These are phyloP conservation scores for Pisolithus tinctorius DNA, from an alignment of 768 basidiomycete species.

Conservation along the genomic window DNA sequence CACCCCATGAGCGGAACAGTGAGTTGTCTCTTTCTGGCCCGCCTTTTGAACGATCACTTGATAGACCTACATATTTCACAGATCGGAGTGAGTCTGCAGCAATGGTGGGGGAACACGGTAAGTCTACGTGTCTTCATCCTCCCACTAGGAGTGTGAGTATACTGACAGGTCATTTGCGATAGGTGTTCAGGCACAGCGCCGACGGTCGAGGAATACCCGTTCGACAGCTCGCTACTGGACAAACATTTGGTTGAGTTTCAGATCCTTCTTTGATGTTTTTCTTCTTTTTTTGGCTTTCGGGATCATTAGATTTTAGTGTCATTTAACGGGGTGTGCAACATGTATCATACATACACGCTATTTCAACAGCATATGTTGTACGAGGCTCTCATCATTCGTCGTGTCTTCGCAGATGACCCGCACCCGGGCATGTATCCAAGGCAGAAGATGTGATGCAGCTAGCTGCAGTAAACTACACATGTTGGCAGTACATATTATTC, in stretches of 20 bases:
- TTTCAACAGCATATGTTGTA: too few species aligned
- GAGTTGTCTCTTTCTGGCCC: not conserved
- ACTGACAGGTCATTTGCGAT: too few species aligned
- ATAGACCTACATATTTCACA: not conserved
- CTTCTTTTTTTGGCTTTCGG: constrained; percentile 3
- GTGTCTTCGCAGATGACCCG: too few species aligned
- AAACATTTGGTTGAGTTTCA: constrained; percentile 16
- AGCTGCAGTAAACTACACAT: too few species aligned
- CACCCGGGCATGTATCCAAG: too few species aligned
- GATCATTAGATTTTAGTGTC: too few species aligned
- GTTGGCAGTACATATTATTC: too few species aligned
- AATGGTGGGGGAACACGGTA: constrained; percentile 26
- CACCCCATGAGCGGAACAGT: constrained; percentile 21
- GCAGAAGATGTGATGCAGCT: too few species aligned
- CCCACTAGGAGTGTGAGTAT: not conserved
- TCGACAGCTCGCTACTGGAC: constrained; percentile 15
- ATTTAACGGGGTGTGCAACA: too few species aligned
- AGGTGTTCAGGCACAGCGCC: constrained; percentile 18
- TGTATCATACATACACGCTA: too few species aligned
- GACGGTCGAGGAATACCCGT: constrained; percentile 22
- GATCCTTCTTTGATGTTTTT: not conserved
- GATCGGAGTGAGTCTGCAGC: constrained; percentile 16
- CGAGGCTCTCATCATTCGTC: too few species aligned
- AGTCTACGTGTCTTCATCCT: not conserved
- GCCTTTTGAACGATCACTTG: too few species aligned